Evolutionary conservation across 768 basidiomycete species (phyloP).

Genomic region (Hygrocybe coccinea): DNA sequence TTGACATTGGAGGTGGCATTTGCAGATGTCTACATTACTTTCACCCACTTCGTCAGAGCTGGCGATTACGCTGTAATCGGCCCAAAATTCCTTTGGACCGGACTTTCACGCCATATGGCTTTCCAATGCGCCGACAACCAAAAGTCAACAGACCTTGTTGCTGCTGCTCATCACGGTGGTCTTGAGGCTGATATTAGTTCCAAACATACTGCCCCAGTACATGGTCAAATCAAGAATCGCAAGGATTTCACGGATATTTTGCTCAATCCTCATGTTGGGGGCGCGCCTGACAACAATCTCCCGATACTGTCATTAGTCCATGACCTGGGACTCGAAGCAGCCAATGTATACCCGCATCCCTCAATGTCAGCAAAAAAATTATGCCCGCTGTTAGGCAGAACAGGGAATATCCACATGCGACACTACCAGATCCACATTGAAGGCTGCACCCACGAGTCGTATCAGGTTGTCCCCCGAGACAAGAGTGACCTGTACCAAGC

Average conservation of each 20-base stretch:
- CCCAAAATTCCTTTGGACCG: not conserved
- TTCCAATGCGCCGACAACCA: constrained; percentile 5
- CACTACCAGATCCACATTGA: constrained; percentile 9
- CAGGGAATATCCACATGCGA: constrained; percentile 2
- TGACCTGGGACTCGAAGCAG: not conserved
- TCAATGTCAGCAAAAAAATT: not conserved
- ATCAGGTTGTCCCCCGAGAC: not conserved
- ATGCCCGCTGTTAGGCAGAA: not conserved
- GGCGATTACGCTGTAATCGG: not conserved
- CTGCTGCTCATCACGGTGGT: constrained; percentile 1
- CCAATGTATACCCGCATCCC: constrained; percentile 1
- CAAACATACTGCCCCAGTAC: not conserved
- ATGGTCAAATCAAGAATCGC: constrained; percentile 2
- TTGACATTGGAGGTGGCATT: constrained; percentile 2
- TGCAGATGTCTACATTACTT: constrained; percentile 2
- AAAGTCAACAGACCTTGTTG: constrained; percentile 3
- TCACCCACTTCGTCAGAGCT: constrained; percentile 3
- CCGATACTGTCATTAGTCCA: constrained; percentile 2
- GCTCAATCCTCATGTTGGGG: constrained; percentile 2
- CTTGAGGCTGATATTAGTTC: not conserved
- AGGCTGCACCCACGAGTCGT: constrained; percentile 6
- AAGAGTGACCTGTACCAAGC: not conserved
- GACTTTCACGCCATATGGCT: not conserved
- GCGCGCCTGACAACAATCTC: not conserved
- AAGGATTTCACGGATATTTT: not conserved